These are phyloP conservation scores for Tagetes patula DNA, from an alignment of 129 eudicot genomes.

Conservation along the genomic window DNA sequence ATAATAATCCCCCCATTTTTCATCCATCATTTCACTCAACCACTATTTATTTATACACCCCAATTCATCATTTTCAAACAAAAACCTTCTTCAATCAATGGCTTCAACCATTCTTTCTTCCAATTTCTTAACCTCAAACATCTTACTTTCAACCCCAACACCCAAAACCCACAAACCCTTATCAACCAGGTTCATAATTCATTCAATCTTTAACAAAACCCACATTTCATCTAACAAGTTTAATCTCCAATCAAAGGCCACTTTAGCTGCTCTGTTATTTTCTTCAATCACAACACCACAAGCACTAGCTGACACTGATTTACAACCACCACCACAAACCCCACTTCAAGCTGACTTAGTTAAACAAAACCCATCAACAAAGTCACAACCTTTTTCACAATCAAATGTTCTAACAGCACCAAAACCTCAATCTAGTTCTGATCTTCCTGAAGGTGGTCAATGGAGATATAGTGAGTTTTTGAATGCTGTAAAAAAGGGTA, in stretches of 20 bases:
- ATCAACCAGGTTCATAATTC: constrained; percentile 40
- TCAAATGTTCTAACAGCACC: constrained; percentile 68
- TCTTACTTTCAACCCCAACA: constrained; percentile 60
- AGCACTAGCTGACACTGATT: constrained; percentile 57
- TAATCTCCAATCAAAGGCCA: constrained; percentile 46
- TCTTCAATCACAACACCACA: constrained; percentile 51
- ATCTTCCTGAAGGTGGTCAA: constrained; percentile 82
- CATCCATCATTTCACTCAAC: constrained; percentile 2
- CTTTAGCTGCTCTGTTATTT: constrained; percentile 65
- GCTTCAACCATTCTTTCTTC: constrained; percentile 64
- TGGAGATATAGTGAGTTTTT: constrained; percentile 95
- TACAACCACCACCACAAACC: constrained; percentile 43
- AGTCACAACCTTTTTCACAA: constrained; percentile 43
- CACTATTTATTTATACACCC: not conserved
- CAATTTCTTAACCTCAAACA: constrained; percentile 50
- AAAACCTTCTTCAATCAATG: constrained; percentile 32
- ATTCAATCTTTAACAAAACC: constrained; percentile 43
- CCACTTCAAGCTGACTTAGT: constrained; percentile 43
- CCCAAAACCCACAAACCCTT: constrained; percentile 55
- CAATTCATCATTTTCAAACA: constrained; percentile 7
- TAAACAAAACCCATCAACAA: constrained; percentile 44
- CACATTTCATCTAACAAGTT: constrained; percentile 32
- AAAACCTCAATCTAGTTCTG: constrained; percentile 57
- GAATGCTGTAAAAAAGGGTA: constrained; percentile 94
- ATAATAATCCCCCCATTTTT: constrained; percentile 16